These are phyloP conservation scores for Cadophora luteo-olivacea DNA, from an alignment of 2,329 filamentous ascomycete genomes.

Conservation along the genomic window DNA sequence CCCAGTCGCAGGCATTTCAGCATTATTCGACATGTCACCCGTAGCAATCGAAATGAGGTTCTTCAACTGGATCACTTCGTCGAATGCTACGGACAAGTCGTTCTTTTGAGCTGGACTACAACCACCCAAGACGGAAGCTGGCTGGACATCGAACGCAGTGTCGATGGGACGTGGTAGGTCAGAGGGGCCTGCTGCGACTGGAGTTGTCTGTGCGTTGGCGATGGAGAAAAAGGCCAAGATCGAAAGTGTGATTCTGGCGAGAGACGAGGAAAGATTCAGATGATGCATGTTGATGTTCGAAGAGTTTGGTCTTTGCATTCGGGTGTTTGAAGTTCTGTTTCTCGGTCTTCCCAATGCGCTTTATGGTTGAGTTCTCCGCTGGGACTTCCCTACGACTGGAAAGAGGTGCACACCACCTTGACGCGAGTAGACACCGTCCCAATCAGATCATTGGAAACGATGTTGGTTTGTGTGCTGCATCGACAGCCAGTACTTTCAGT, in stretches of 20 bases:
- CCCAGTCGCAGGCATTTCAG: neutral
- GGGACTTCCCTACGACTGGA: neutral
- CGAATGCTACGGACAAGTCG: neutral
- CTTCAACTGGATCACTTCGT: neutral
- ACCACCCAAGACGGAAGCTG: neutral
- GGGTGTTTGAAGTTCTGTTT: no score
- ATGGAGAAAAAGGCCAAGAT: neutral
- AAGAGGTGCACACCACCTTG: neutral
- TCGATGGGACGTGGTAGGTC: neutral
- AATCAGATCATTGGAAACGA: neutral
- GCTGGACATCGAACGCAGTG: conserved; percentile 4
- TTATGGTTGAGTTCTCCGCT: neutral
- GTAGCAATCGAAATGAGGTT: neutral
- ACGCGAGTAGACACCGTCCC: neutral
- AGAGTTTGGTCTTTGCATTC: neutral
- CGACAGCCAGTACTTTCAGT: neutral
- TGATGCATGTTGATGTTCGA: neutral
- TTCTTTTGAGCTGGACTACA: neutral
- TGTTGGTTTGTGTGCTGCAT: neutral
- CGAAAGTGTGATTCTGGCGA: neutral
- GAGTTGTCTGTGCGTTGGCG: neutral
- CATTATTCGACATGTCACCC: neutral
- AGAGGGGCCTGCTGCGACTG: neutral
- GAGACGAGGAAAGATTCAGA: neutral
- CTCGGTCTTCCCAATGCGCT: neutral